Percentiles rank a stretch among this genome's conserved stretches.
These are phyloP conservation scores for Meira miltonrushii DNA, from an alignment of 1,284 basidiomycete species.

Conservation along the genomic window DNA sequence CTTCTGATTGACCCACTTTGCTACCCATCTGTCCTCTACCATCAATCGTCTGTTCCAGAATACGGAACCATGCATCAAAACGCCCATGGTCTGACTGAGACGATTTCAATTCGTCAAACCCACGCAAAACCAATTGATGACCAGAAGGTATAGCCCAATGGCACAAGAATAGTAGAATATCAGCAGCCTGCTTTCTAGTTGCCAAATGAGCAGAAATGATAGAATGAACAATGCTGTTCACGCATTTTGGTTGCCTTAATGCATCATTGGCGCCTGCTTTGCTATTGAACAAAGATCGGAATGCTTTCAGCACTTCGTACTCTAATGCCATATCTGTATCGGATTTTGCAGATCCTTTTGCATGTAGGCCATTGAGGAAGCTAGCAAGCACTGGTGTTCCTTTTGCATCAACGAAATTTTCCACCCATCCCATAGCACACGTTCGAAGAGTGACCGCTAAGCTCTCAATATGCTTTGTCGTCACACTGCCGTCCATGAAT, in stretches of 20 bases:
- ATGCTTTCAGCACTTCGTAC: slow-evolving; percentile 81
- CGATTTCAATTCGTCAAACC: slow-evolving; percentile 53
- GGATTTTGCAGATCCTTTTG: slow-evolving; percentile 31
- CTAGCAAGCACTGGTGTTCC: slow-evolving; percentile 73
- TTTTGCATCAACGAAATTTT: slow-evolving; percentile 59
- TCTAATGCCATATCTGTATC: slow-evolving; percentile 70
- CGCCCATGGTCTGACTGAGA: slow-evolving; percentile 51
- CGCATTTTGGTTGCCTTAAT: slow-evolving; percentile 69
- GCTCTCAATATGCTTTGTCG: slow-evolving; percentile 70
- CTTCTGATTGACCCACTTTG: slow-evolving; percentile 85
- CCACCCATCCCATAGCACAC: slow-evolving; percentile 51
- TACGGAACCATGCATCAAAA: slow-evolving; percentile 87
- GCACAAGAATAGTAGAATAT: slow-evolving; percentile 62
- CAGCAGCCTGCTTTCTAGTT: slow-evolving; percentile 74
- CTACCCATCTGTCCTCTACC: slow-evolving; percentile 93
- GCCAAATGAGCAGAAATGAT: slow-evolving; percentile 76
- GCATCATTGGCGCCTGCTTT: slow-evolving; percentile 72
- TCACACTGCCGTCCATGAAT: slow-evolving; percentile 80
- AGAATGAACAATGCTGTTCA: slow-evolving; percentile 76
- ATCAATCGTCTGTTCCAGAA: slow-evolving; percentile 69
- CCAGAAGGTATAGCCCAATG: slow-evolving; percentile 57
- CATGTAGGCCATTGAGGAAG: slow-evolving; percentile 57
- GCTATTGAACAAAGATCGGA: slow-evolving; percentile 77
- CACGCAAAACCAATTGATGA: slow-evolving; percentile 56
- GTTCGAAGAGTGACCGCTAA: slow-evolving; percentile 71